phyloP scores from a whole-genome alignment of 257 asterid species.

The Oldenlandia corymbosa region DNA sequence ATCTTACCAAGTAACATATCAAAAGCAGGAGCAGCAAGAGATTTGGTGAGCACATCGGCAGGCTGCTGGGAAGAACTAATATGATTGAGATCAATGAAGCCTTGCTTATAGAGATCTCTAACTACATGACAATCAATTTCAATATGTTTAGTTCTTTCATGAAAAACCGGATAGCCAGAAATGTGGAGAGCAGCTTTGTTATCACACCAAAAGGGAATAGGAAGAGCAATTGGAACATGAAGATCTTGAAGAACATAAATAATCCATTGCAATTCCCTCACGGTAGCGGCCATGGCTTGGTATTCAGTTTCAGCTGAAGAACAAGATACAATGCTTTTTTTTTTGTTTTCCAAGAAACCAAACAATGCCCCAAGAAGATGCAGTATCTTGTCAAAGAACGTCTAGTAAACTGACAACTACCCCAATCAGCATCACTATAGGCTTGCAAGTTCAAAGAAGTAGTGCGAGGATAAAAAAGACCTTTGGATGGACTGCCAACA shows the following conservation, averaged over 20 bases:
- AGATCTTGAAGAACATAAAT: not conserved
- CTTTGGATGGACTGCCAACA: not conserved
- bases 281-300: not conserved
- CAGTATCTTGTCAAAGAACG: not conserved
- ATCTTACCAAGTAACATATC: no score
- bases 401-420: not conserved
- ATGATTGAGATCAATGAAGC: no score
- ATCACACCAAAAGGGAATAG: not conserved
- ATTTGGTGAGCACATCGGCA: no score
- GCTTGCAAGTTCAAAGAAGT: not conserved
- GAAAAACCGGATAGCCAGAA: not conserved
- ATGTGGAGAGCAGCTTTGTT: not conserved
- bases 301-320: not conserved
- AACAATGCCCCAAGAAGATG: not conserved
- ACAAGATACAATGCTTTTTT: not conserved
- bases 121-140: not conserved
- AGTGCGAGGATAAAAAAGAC: not conserved
- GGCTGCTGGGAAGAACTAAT: no score
- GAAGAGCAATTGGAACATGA: not conserved
- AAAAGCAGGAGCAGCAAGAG: no score
- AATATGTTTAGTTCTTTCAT: not conserved
- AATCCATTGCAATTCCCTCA: not conserved
- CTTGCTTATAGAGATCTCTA: no score
- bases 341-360: not conserved
- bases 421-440: not conserved